Base-by-base conservation (phyloP, 495 filamentous ascomycete genomes). In the Talaromyces ruber region DNA sequence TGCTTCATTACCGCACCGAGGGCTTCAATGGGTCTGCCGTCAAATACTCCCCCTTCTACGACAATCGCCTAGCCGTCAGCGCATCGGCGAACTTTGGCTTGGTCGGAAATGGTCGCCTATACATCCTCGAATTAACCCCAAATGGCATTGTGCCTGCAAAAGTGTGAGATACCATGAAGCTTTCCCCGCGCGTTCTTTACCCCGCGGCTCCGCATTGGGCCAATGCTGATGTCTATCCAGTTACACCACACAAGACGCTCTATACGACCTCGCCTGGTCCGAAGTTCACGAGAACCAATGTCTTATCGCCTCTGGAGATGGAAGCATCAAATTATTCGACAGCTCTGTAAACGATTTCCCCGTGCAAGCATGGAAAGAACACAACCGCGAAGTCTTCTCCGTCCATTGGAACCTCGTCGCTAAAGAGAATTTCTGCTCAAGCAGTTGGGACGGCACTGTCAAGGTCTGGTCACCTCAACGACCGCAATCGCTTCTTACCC, bases 11-110 rank as follows among this genome's bases (percentile, higher is more conserved):
- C 76, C 89, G 89, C 65, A 98, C 94, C 24, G 82, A 90, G 65
- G 93, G 93, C 73, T 97, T 85, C 83, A 94, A 97, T 73, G 93
- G 92, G 65, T 95, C 92, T 74, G 87, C 89, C 65, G 90, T 96
- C 68, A 96, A 97, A 74, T 98, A 97, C 81, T 97, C 93, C 22
- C 92, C 94, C 37, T 98, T 97, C 81, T 94, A 93, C 80, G 93
- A 97, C 77, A 92, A 89, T 57, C 88, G 92, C 34, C 82, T 98
- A 25, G 95, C 94, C 54, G 90, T 95, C 63, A 87, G 89, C 26
- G 83, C 90, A 5, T 85, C 91, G 7, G 85, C 92, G 50, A 97
- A 98, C 77, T 98, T 92, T 71, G 94, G 95, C 22, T 89, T 98
- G 24, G 95, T 98, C 5, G 94, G 94, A 60, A 98, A 98, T 79